Evolutionary conservation across 2,329 filamentous ascomycete species (phyloP), one percentile per base, ranked within the genome.

Genomic region (Fusarium sterilihyphosum): DNA sequence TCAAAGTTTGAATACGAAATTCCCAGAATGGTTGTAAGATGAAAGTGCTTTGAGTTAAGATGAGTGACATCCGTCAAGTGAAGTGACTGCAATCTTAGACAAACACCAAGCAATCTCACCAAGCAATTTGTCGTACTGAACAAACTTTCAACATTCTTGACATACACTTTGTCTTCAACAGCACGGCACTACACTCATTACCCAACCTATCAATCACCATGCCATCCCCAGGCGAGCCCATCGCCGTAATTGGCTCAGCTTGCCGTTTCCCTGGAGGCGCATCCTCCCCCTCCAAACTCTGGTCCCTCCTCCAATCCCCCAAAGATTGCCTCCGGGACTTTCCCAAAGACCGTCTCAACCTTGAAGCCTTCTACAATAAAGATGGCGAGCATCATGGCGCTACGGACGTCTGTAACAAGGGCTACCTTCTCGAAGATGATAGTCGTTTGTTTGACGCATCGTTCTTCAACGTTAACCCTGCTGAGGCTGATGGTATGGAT

Each of bases 401-500:
- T n/a, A 77, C 74, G 38, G 73, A 78, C 43, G 77, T 78, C 18
- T 63, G 67, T 24, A 84, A 84, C 8, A 79, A 59, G 71, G 80
- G 63, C 69, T 81, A 81, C 41, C 77, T 82, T 31, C 57, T 80
- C 6, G 65, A 79, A 14, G 75, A 77, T 12, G 76, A 81, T 60
- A 62, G 80, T 24, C 65, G 75, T 18, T 79, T 78, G 3, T 84
- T 84, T 60, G 83, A 85, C 71, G 40, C 80, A 14, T 62, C 67
- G 4, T 84, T 86, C 70, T 86, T 86, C 71, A 77, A 79, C 24
- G 83, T 86, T 46, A 81, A 76, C 2, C 79, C 81, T 5, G 65
- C 80, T 20, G 84, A 86, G 61, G 82, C 82, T 18, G 76, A 77
- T 41, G 78, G 73, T 35, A 79, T 85, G 69, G 85, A 86, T 54